Evolutionary conservation across 345 rosid genomes (phyloP), one percentile per base, ranked within the genome.

Genomic region (Combretum micranthum): DNA sequence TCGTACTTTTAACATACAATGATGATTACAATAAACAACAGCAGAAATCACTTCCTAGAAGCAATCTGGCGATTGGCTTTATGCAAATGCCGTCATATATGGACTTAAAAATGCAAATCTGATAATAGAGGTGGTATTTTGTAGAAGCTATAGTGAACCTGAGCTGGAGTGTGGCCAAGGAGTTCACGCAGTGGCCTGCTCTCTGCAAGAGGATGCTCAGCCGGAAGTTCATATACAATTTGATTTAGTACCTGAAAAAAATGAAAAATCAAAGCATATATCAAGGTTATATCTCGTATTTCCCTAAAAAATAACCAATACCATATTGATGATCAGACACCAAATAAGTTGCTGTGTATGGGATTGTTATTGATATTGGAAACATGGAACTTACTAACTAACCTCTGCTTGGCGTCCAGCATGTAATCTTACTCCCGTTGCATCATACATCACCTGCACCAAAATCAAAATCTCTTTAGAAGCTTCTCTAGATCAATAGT

Each of bases 341-440:
- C 6, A 25, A 25, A 25, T 25, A 25, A 25, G 9, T 4, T 32
- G 39, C 39, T 32, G 39, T 4, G 9, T 32, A 32, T 32, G 9
- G 39, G 39, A 32, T 32, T 7, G 39, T 4, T 9, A 32, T 32
- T 32, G 39, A 11, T 1, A 32, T 32, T 11, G 9, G 39, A 32
- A 32, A 32, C 39, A 32, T 7, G 9, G 39, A 32, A 5, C 39
- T 32, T 9, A 32, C 6, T 5, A 11, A 32, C 63, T 51, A 69
- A 92, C 96, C 98, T 92, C 97, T 59, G 97, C 98, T 75, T 92
- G 98, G 61, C 96, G 85, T 61, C 97, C 98, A 53, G 98, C 97
- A 15, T 92, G 97, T 61, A 88, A 72, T 51, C 98, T 75, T 42
- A 92, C 98, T 63, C 96, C 95, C 17, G 95, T 88, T 15, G 98